Evolutionary conservation across 1,139 yeast species (phyloP).

Genomic region (Taphrina flavorubra): DNA sequence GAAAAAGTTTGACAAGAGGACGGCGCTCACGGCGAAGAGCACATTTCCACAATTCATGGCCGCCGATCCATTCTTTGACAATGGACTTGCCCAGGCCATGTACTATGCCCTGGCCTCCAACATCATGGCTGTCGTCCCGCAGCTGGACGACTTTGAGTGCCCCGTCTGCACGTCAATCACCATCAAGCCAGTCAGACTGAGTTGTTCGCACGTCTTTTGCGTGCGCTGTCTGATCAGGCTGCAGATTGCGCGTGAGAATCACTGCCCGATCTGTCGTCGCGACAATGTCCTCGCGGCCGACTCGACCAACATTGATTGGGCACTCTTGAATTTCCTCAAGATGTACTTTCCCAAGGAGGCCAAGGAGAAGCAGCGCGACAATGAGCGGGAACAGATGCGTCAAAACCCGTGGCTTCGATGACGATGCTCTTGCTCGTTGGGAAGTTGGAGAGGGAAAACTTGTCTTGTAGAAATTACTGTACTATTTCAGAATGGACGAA

Average conservation of each 20-base stretch:
- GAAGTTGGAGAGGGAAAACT: too few relatives aligned
- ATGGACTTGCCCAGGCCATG: conserved; percentile 49
- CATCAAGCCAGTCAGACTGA: conserved; percentile 68
- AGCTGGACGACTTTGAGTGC: conserved; percentile 73
- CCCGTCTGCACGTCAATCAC: conserved; percentile 75
- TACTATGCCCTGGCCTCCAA: conserved; percentile 48
- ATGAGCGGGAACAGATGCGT: conserved; percentile 61
- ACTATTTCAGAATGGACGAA: too few relatives aligned
- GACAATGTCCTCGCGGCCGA: conserved; percentile 65
- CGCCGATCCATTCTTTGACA: conserved; percentile 38
- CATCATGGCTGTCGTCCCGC: conserved; percentile 66
- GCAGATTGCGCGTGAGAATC: conserved; percentile 62
- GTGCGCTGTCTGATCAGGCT: conserved; percentile 71
- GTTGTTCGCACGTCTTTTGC: conserved; percentile 72
- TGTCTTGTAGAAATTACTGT: not conserved
- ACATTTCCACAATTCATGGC: conserved; percentile 47
- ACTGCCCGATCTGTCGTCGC: conserved; percentile 72
- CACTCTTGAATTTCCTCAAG: conserved; percentile 61
- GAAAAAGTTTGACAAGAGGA: conserved; percentile 76
- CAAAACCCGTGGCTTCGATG: conserved; percentile 14
- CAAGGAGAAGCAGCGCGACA: conserved; percentile 64
- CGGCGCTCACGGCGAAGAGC: conserved; percentile 56
- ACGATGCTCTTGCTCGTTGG: not conserved
- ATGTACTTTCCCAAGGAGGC: conserved; percentile 70
- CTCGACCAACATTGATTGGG: conserved; percentile 64